Evolutionary conservation across 75 land plant genomes (phyloP).

Genomic region (Sequoiadendron giganteum): DNA sequence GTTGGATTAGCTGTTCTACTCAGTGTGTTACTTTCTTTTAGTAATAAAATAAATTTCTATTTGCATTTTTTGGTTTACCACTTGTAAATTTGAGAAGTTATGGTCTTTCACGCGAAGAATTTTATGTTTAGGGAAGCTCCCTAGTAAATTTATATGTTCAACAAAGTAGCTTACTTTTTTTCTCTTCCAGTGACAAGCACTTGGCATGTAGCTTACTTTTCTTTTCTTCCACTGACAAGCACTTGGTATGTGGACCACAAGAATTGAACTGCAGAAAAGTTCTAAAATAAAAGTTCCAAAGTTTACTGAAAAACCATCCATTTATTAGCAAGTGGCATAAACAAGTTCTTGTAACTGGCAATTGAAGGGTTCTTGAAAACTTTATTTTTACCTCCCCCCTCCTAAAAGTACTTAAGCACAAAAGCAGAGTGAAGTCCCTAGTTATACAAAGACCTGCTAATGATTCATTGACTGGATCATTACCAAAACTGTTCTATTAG

Average conservation of each 20-base stretch:
- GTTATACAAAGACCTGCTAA: conserved; percentile 66
- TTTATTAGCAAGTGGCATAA: neutral
- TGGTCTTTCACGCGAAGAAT: neutral
- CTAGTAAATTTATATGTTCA: neutral
- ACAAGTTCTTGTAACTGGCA: neutral
- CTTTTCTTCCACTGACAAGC: too few relatives aligned
- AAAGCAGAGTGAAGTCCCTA: conserved; percentile 89
- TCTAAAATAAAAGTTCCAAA: neutral
- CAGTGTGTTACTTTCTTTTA: neutral
- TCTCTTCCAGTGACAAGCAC: neutral
- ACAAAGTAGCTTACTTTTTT: neutral
- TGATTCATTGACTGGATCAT: too few relatives aligned
- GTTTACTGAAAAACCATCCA: neutral
- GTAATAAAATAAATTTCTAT: neutral
- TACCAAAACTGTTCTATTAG: too few relatives aligned
- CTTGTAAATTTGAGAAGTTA: neutral
- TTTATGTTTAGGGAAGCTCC: neutral
- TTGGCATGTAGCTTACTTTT: neutral
- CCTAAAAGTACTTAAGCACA: conserved; percentile 84
- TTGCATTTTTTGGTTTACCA: neutral
- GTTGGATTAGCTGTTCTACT: too few relatives aligned
- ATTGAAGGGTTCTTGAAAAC: neutral
- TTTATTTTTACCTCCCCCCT: conserved; percentile 68
- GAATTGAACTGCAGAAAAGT: neutral
- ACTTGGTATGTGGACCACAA: neutral